phyloP scores from a whole-genome alignment of 257 asterid genomes.

The Nemophila menziesii region DNA sequence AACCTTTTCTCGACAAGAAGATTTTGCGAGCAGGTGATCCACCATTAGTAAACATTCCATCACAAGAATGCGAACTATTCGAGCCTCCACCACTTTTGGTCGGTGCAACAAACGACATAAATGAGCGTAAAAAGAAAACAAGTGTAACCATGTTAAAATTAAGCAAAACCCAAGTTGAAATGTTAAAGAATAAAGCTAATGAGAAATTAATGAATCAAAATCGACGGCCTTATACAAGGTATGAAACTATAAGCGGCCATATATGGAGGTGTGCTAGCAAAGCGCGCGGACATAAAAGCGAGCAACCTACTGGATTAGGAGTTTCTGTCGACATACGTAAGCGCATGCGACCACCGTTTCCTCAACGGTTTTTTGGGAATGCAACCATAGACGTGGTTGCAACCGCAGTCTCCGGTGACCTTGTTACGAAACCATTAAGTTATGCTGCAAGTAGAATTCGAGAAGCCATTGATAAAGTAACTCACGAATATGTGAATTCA shows the following conservation, averaged over 20 bases:
- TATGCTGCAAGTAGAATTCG: conserved; percentile 14
- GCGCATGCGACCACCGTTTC: conserved; percentile 16
- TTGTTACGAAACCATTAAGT: conserved; percentile 8
- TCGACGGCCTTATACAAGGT: conserved; percentile 8
- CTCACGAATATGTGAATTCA: conserved; percentile 11
- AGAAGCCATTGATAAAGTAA: conserved; percentile 3
- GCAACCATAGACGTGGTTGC: conserved; percentile 4
- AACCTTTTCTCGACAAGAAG: conserved; percentile 12
- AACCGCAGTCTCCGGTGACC: conserved; percentile 5
- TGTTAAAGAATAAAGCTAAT: conserved; percentile 12
- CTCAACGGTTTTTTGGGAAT: conserved; percentile 19
- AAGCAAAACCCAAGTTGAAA: conserved; percentile 6
- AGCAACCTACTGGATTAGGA: conserved; percentile 14
- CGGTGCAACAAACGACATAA: no score
- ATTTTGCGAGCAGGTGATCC: conserved; percentile 5
- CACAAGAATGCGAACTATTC: no score
- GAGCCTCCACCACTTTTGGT: no score
- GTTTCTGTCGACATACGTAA: conserved; percentile 5
- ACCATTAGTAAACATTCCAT: no score
- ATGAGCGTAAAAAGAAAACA: conserved; percentile 1
- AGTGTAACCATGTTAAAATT: conserved; percentile 9
- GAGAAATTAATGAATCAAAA: not conserved
- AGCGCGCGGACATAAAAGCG: conserved; percentile 11
- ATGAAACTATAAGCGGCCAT: conserved; percentile 16
- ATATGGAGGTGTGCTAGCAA: conserved; percentile 19